Evolutionary conservation across 1,284 basidiomycete species (phyloP).

Genomic region (Microbotryum lychnidis-dioicae): DNA sequence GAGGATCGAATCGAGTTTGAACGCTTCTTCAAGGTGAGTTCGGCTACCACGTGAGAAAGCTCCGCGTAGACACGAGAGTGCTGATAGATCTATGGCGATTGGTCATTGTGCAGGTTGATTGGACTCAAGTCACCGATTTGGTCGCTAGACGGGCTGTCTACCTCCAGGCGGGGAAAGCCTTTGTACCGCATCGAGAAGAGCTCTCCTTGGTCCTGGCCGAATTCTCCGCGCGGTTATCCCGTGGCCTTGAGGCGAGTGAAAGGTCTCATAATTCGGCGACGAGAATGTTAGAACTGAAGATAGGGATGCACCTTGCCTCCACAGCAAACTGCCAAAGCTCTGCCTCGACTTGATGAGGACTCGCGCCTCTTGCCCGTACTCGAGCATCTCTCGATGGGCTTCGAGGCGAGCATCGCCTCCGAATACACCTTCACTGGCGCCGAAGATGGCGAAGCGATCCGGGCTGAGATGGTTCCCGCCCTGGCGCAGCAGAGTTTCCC

Average conservation of each 20-base stretch:
- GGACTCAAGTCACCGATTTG: slow-evolving; percentile 89
- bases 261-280: neutral
- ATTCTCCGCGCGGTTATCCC: slow-evolving; percentile 67
- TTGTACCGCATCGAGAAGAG: slow-evolving; percentile 73
- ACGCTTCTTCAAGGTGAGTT: slow-evolving; percentile 59
- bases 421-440: slow-evolving; percentile 57
- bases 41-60: neutral
- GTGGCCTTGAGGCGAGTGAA: slow-evolving; percentile 63
- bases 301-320: neutral
- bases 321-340: slow-evolving; percentile 73
- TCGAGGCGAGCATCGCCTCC: slow-evolving; percentile 80
- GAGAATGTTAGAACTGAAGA: neutral
- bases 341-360: slow-evolving; percentile 94
- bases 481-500: slow-evolving; percentile 86
- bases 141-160: slow-evolving; percentile 78
- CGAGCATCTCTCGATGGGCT: slow-evolving; percentile 86
- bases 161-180: slow-evolving; percentile 75
- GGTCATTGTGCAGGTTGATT: slow-evolving; percentile 54
- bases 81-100: neutral
- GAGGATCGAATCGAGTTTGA: slow-evolving; percentile 45
- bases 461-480: slow-evolving; percentile 88
- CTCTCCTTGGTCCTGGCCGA: slow-evolving; percentile 83
- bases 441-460: slow-evolving; percentile 59
- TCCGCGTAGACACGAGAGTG: neutral
- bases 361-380: slow-evolving; percentile 84